Base-by-base conservation (phyloP, 306 rosid genomes). In the Rubus idaeus region DNA sequence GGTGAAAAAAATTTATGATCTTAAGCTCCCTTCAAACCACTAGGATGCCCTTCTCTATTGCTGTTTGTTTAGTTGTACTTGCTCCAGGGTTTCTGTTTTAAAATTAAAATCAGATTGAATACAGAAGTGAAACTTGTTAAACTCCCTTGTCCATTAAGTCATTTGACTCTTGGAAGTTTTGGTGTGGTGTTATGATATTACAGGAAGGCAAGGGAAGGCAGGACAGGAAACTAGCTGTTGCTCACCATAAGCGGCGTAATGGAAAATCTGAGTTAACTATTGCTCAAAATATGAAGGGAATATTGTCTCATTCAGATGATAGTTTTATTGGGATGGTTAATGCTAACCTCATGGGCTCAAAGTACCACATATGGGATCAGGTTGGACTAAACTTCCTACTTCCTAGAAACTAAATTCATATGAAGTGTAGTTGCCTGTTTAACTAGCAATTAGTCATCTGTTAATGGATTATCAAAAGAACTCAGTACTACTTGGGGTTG, bases 151-250 rank as follows among this genome's bases (percentile, higher is more conserved):
- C 10, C 5, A 57, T 57, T 6, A 16, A 6, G 1, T 39, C 17
- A 77, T 10, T 17, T 56, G 56, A 21, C 39, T 16, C 30, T 9
- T 56, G 65, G 65, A 37, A 51, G 0, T 55, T 85, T 70, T 21
- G 8, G 21, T 76, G 3, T 71, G 46, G 68, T 26, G 41, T 52
- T 62, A 65, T 6, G 10, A 39, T n/a, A 20, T 81, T 60, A 17
- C 80, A 91, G 98, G 98, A 95, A 89, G 98, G 98, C 20, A 85
- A 88, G 73, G 98, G 97, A 70, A 78, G 96, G 63, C 93, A 89
- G 87, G 93, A 92, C 66, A 78, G 97, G 84, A 95, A 95, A 72
- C 88, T 95, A 20, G 97, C 96, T 1, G 89, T 95, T 35, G 98
- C 97, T 23, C 80, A 68, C 75, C 90, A 88, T 78, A 88, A 62